Base-by-base conservation (phyloP, 805 yeast genomes). In the Metahyphopichia silvanorum region DNA sequence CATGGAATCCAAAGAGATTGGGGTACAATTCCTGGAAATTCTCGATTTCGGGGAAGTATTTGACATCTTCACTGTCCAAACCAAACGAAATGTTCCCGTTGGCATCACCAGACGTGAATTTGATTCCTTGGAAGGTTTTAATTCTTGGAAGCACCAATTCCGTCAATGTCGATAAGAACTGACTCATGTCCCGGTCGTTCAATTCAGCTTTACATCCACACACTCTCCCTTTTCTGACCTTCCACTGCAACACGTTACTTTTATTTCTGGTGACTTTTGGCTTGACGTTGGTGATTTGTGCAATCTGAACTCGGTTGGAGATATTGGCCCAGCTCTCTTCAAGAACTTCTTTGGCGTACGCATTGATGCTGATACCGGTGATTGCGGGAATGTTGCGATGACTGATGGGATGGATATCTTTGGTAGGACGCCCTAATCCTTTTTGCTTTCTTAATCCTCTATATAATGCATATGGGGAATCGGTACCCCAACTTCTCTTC, bases 111-210 rank as follows among this genome's bases (percentile, higher is more conserved):
- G 88, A 66, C 27, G 74, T 69, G 60, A 77, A 78, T 20, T 78
- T 74, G 32, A 93, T 69, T 31, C 97, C 97, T 43, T 69, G 66
- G 60, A 85, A 93, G 31, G 87, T 86, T 73, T 95, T 82, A 36
- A 89, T 78, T 60, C 96, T 77, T 29, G 99, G 98, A 47, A 93
- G 72, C 13, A 93, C 98, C 42, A 94, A 66, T 63, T 93, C 98
- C 1, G 95, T 79, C 47, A 93, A 65, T 1, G 98, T 91, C 5
- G 84, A 60, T 37, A 93, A 52, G 51, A 94, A 93, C 64, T 88
- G 96, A 35, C 79, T 65, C 79, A 89, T 85, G 34, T 85, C 83
- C 44, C 80, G 74, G 28, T 97, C 98, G 20, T 68, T 68, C 34
- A 94, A 65, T 37, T 74, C 76, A 10, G 82, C 81, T 52, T 85